phyloP scores from a whole-genome alignment of 768 basidiomycete species.

The Xerocomellus chrysenteron region DNA sequence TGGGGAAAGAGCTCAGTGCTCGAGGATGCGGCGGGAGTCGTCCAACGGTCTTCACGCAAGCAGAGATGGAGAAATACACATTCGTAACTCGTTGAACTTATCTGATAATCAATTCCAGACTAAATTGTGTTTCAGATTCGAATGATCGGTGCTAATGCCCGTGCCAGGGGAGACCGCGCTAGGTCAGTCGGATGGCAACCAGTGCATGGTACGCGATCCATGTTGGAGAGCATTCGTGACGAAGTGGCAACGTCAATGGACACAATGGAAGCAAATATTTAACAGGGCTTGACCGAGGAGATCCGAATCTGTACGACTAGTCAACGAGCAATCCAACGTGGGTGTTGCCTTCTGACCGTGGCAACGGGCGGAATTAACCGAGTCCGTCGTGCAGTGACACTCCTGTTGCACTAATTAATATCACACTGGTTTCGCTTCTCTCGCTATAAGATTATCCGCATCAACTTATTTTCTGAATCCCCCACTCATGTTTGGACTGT shows the following conservation, averaged over 20 bases:
- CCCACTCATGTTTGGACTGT: constrained; percentile 3
- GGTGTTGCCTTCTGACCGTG: background rate
- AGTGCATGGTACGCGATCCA: constrained; percentile 36
- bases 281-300: background rate
- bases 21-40: constrained; percentile 6
- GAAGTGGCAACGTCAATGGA: constrained; percentile 35
- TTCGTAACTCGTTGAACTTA: constrained; percentile 13
- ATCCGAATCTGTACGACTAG: background rate
- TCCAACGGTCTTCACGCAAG: constrained; percentile 43
- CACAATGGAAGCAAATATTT: background rate
- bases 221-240: constrained; percentile 41
- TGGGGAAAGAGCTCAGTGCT: constrained; percentile 38
- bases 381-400: background rate
- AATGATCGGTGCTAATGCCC: constrained; percentile 20
- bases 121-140: constrained; percentile 7
- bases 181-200: constrained; percentile 24
- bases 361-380: constrained; percentile 13
- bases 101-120: background rate
- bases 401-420: constrained; percentile 1
- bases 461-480: background rate
- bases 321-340: background rate
- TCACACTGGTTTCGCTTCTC: background rate
- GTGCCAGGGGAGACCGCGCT: constrained; percentile 19
- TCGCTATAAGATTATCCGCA: constrained; percentile 10
- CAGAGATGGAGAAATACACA: constrained; percentile 14